Base-by-base conservation (phyloP, 768 basidiomycete species). In the Termitomyces sp. region DNA sequence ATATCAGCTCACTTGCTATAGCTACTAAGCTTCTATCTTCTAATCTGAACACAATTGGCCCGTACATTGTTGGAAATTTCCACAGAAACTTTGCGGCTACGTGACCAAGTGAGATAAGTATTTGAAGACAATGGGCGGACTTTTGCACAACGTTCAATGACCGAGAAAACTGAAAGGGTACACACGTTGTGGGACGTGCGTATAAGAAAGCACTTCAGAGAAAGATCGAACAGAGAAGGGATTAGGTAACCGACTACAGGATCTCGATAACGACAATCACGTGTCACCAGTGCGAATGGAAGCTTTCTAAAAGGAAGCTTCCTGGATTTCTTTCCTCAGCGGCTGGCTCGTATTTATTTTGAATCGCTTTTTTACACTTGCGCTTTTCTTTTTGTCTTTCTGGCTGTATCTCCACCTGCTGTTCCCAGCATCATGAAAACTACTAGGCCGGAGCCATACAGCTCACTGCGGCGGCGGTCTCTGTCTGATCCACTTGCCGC, bases 401-500 rank as follows among this genome's bases (percentile, higher is more conserved):
- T 61, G 64, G 62, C 36, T 52, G 58, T 63, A 56, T 61, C 63
- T 58, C 61, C 62, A 41, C 63, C 57, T 58, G 41, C 64, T 39
- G 55, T 64, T 65, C 65, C 53, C 52, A 59, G 34, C 46, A 16
- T 50, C 65, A 81, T 80, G 79, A 72, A 70, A 53, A 77, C 73
- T 62, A 46, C 62, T 56, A 75, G 74, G 63, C 64, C 62, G 53
- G 70, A 74, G 39, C 67, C 66, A 37, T 61, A 67, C 44, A 20
- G 27, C 39, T 42, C 46, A 32, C 26, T 37, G 4, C 74, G 76
- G 44, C 71, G 78, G 43, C 74, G 73, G 55, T 71, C 77, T 18
- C 69, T 79, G 58, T 86, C 87, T 31, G 90, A 90, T 72, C 91
- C 90, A 43, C 80, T 93, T 65, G 73, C 82, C 55, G 83, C 75